Base-by-base conservation (phyloP, 2,329 filamentous ascomycete species). In the Geoglossum cookeanum region DNA sequence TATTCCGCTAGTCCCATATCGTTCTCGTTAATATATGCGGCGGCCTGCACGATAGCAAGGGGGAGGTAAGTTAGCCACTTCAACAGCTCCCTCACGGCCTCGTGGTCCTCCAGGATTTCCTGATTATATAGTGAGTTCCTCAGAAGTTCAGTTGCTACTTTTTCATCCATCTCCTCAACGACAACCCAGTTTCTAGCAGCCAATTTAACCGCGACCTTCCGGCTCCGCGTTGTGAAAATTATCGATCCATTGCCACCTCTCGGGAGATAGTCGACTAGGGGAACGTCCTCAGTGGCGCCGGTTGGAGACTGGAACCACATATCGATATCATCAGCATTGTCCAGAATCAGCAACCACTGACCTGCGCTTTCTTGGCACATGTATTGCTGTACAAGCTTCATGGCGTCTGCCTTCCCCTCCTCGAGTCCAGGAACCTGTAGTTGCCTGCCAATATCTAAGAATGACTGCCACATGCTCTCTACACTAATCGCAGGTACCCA, bases 291-390 rank as follows among this genome's bases (percentile, higher is more conserved):
- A 15, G 15, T 17, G n/a, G 1, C n/a, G 22, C 2, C n/a, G 13
- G 3, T 33, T 6, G 8, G 6, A 30, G 22, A 5, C 30, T 53
- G 5, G 47, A 49, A 15, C 48, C 48, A 52, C 22, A 52, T 33
- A 66, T 58, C 3, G 54, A 53, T 57, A 53, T 75, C 69, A 57
- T 75, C 71, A 11, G 69, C 70, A 55, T 74, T 75, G 57, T 76
- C 72, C n/a, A 75, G 55, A 44, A 76, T 63, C 45, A 75, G 57
- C 1, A 75, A 63, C 73, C 71, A 75, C 1, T 59, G 58, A 1
- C 66, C 64, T 1, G 51, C 58, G n/a, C 39, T 58, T n/a, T 64
- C 61, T 4, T 59, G 55, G 39, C 64, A 68, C 1, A 75, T 59
- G 9, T 60, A 61, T 3, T 44, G 48, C 42, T 70, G 70, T 3